Evolutionary conservation across 192 early-diverging fungal genomes (phyloP).

Genomic region (Helicostylum pulchrum): DNA sequence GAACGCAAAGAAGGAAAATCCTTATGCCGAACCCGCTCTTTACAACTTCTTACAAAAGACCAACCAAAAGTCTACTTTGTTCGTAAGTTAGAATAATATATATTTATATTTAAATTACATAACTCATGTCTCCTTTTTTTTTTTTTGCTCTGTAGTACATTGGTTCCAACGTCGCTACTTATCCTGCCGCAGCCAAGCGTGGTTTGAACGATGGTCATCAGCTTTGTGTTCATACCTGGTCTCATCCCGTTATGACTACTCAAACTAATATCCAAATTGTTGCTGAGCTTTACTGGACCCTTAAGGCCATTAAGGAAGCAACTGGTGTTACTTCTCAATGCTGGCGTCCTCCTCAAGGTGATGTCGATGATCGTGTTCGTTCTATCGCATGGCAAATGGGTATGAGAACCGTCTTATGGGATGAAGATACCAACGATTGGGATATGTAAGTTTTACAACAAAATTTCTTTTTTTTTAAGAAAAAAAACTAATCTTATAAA

Average conservation of each 20-base stretch:
- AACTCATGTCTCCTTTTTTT: neutral
- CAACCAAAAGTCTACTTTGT: constrained; percentile 18
- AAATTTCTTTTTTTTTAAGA: too few relatives aligned
- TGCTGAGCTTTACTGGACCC: constrained; percentile 44
- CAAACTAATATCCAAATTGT: constrained; percentile 43
- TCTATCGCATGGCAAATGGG: constrained; percentile 29
- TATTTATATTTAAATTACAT: neutral
- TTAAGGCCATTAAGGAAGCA: constrained; percentile 41
- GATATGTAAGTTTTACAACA: too few relatives aligned
- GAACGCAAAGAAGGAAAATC: neutral
- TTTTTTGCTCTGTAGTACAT: constrained; percentile 35
- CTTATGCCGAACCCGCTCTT: constrained; percentile 19
- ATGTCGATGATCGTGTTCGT: constrained; percentile 47
- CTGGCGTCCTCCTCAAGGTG: constrained; percentile 50
- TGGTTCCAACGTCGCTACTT: constrained; percentile 41
- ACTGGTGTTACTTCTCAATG: constrained; percentile 41
- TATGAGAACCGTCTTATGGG: constrained; percentile 20
- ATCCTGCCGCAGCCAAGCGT: constrained; percentile 36
- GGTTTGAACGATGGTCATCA: constrained; percentile 51
- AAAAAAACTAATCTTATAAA: too few relatives aligned
- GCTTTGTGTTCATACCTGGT: constrained; percentile 50
- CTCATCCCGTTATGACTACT: constrained; percentile 49
- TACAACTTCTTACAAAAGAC: constrained; percentile 23
- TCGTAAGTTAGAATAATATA: constrained; percentile 7
- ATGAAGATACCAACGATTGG: constrained; percentile 40